phyloP scores from a whole-genome alignment of 2,329 filamentous ascomycete species.

The Periglandula ipomoeae region DNA sequence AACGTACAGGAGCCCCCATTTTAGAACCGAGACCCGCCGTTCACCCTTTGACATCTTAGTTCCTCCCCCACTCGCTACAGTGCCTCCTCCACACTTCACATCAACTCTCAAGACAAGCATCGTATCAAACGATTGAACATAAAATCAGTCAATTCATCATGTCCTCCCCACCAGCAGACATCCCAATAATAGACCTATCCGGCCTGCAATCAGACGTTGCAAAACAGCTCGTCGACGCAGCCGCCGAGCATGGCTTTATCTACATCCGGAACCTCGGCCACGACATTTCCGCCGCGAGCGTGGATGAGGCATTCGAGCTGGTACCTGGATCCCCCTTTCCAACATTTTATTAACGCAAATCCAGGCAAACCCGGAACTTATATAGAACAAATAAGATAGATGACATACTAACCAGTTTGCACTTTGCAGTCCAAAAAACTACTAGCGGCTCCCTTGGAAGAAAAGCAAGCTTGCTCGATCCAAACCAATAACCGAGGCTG shows the following conservation, averaged over 20 bases:
- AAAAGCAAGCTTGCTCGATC: slow-evolving; percentile 70
- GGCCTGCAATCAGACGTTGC: slow-evolving; percentile 48
- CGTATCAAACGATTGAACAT: no score
- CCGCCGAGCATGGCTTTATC: slow-evolving; percentile 76
- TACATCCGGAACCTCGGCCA: slow-evolving; percentile 71
- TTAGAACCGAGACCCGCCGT: no score
- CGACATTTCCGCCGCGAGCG: slow-evolving; percentile 55
- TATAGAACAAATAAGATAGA: neutral
- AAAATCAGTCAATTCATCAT: slow-evolving; percentile 10
- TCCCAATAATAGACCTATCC: slow-evolving; percentile 76
- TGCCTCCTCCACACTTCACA: no score
- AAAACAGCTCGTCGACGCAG: slow-evolving; percentile 67
- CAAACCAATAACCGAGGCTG: slow-evolving; percentile 78
- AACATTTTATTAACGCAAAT: no score
- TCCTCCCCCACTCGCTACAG: no score
- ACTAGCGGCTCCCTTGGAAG: slow-evolving; percentile 58
- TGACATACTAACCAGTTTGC: neutral
- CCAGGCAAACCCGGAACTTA: no score
- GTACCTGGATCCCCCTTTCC: no score
- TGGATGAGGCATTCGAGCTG: slow-evolving; percentile 65
- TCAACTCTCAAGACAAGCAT: no score
- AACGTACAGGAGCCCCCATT: no score
- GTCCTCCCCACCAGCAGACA: slow-evolving; percentile 30
- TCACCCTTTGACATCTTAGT: no score
- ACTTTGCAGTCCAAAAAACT: slow-evolving; percentile 51